phyloP scores from a whole-genome alignment of 495 filamentous ascomycete species.

The Emericellopsis terricola region DNA sequence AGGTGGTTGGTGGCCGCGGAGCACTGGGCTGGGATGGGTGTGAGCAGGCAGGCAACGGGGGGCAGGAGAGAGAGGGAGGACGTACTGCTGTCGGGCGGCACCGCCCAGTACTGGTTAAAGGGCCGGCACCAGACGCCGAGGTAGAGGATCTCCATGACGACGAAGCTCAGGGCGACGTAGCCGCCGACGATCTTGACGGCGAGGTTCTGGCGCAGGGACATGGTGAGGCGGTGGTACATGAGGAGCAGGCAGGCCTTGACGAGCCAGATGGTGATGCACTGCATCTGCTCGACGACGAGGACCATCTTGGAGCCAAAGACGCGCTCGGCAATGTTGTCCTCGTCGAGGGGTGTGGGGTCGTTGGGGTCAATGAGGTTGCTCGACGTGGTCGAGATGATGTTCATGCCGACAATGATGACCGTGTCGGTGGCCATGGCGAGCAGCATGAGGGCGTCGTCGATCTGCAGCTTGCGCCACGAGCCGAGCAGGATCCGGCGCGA shows the following conservation, averaged over 20 bases:
- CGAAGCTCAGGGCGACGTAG: constrained; percentile 14
- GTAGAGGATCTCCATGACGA: constrained; percentile 18
- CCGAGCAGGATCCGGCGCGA: neutral
- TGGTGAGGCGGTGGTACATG: constrained; percentile 28
- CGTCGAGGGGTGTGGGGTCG: neutral
- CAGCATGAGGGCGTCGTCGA: neutral
- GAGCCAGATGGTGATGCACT: constrained; percentile 28
- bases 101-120: constrained; percentile 21
- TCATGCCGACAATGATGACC: neutral
- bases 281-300: constrained; percentile 28
- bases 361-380: neutral
- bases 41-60: no score
- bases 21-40: constrained; percentile 16
- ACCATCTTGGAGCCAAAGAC: constrained; percentile 20
- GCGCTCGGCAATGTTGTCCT: neutral
- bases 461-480: neutral
- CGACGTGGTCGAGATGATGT: neutral
- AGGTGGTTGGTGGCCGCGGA: constrained; percentile 26
- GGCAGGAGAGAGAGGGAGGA: neutral
- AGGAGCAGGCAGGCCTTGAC: constrained; percentile 35
- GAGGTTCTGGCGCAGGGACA: constrained; percentile 13
- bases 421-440: neutral
- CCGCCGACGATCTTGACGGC: constrained; percentile 13
- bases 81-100: constrained; percentile 15
- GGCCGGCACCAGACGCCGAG: constrained; percentile 18